Evolutionary conservation across 108 stramenopile genomes (phyloP), one percentile per base, ranked within the genome.

Genomic region (Pseudonitzschia multistriata): DNA sequence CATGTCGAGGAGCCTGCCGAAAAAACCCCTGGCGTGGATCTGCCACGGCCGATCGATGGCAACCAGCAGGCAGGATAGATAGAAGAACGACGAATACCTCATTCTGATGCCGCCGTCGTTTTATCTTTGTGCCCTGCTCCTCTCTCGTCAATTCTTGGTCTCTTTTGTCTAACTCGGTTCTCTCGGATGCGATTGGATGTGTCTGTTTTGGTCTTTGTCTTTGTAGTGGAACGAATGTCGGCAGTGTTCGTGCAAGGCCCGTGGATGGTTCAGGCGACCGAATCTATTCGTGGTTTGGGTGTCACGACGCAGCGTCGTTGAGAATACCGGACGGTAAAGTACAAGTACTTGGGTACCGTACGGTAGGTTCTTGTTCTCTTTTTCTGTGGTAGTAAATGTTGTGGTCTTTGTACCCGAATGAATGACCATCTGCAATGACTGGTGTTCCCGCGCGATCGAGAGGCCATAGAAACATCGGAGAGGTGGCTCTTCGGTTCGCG

Each of bases 1-100:
- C 13, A 59, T n/a, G 11, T 33, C 15, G 6, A 35, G 13, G 3
- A 59, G 31, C 34, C 35, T 59, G 4, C 57, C 57, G 29, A 59
- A 59, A 15, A 59, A n/a, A 10, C 57, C 57, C 34, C 35, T 17
- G n/a, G 57, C 25, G 13, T 5, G 31, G 19, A 33, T 35, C 11
- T 59, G 19, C 5, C 57, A 25, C n/a, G 57, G 57, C 7, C 31
- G 24, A 15, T 59, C 31, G 29, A 59, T 59, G 25, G 31, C 57
- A 8, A 59, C 34, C 50, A 52, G 24, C 8, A 52, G 50, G 25
- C 50, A 52, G 22, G 57, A 35, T 33, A 59, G 17, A 59, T 35
- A 59, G 10, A 35, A 30, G 31, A 36, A 59, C 7, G 57, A 25
- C 24, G 57, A 59, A 36, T 59, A 59, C n/a, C 35, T 59, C 57